These are phyloP conservation scores for Leccinum pachyderme DNA, from an alignment of 1,284 basidiomycete species.

Conservation along the genomic window DNA sequence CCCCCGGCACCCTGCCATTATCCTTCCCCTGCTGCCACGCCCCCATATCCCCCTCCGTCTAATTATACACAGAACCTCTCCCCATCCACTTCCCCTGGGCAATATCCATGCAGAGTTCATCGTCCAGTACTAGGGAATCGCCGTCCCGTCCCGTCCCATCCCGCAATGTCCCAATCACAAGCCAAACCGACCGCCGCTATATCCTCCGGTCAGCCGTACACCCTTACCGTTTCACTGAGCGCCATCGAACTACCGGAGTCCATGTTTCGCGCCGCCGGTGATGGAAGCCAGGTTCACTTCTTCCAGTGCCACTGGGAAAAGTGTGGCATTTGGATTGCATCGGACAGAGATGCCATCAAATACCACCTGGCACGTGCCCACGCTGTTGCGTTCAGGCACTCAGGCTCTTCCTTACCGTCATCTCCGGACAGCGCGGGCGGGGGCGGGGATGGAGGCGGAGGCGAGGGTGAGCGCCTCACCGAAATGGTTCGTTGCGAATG, in stretches of 20 bases:
- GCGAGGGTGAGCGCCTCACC: too few relatives aligned
- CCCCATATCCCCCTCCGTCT: not conserved
- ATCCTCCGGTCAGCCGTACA: not conserved
- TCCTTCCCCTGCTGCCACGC: not conserved
- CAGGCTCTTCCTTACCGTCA: not conserved
- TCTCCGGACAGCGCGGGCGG: not conserved
- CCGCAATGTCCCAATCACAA: not conserved
- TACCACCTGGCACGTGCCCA: conserved; percentile 16
- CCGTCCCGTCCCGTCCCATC: not conserved
- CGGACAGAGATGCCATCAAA: conserved; percentile 14
- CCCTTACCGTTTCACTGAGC: conserved; percentile 8
- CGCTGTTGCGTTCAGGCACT: conserved; percentile 5
- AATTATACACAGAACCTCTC: not conserved
- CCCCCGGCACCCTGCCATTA: not conserved
- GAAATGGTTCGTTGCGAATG: conserved; percentile 11
- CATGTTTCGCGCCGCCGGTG: not conserved
- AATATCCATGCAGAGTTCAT: not conserved
- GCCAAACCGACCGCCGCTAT: not conserved
- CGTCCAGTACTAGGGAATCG: not conserved
- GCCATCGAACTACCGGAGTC: conserved; percentile 14
- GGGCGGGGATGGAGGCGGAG: too few relatives aligned
- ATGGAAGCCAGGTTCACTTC: conserved; percentile 3
- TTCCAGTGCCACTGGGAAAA: conserved; percentile 22
- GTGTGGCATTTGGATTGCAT: conserved; percentile 22
- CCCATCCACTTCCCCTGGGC: not conserved